Base-by-base conservation (phyloP, 2,329 filamentous ascomycete genomes). In the Karstenula rhodostoma region DNA sequence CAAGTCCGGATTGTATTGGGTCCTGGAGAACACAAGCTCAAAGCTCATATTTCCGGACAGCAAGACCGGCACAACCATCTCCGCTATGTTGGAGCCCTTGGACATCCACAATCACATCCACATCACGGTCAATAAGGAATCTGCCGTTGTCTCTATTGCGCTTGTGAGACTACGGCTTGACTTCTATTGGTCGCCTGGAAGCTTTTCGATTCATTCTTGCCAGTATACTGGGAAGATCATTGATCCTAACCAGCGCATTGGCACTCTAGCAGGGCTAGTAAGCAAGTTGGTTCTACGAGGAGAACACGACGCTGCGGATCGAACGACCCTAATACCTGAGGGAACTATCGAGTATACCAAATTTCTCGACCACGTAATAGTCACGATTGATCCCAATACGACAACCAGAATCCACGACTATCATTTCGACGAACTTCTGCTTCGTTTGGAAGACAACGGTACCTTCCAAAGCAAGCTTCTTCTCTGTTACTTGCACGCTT, bases 381-480 rank as follows among this genome's bases (percentile, higher is more conserved):
- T 74, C 4, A 48, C 4, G 0, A 57, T 74, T 4, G 49, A 57
- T 15, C 66, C 44, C 52, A 62, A 68, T 7, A 47, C 64, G 0
- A 62, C 62, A 1, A 61, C 60, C 3, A 67, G 63, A 8, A 67
- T 78, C 6, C 81, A 86, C 48, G 64, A 74, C 0, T 89, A 85
- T 63, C 65, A 71, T 0, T 68, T 90, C 0, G 84, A 90, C 60
- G 48, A 63, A 0, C 71, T 72, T 1, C 79, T 90, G 0, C 81
- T 85, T 0, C 76, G 82, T 2, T 67, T 90, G 0, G 61, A 79
- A 0, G 84, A 85, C 19, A 85, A 82, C 61, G 83, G 82, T 0
- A 83, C 75, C 13, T 49, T 87, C 0, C 78, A 82, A 12, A 85
- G 84, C 69, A 85, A 83, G 54, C 73, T 90, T 0, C 79, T 82